Base-by-base conservation (phyloP, 192 early-diverging fungal genomes). In the Dispira simplex region DNA sequence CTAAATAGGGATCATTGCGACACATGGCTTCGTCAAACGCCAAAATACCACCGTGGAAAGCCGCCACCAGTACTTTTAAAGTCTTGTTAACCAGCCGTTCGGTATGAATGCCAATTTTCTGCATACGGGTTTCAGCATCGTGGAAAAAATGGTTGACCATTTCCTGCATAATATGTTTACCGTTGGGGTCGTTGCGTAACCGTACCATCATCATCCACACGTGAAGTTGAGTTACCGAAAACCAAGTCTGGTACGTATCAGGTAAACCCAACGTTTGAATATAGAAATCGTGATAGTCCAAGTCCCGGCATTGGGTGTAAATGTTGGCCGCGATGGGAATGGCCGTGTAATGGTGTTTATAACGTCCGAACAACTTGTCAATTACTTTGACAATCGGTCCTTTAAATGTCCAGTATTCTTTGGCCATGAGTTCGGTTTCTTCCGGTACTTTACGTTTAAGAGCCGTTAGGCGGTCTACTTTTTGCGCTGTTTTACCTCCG, bases 211-310 rank as follows among this genome's bases (percentile, higher is more conserved):
- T 73, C 82, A 98, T 84, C 95, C 95, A 98, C 6, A 95, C 81
- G 65, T 98, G 92, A 62, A 98, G 74, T 28, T 90, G 82, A 0
- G 89, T 92, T 26, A 93, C 80, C 21, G 82, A 79, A 64, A 93
- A 98, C 95, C 95, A 98, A 0, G 93, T 90, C 72, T 95, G 91
- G 66, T 93, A 93, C 63, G 88, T 92, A 59, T 93, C 86, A 8
- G 86, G 87, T 44, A 94, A 72, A 44, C 79, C 76, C 68, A 71
- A 71, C 51, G 71, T 67, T 46, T 66, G 60, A 11, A 78, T 47
- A 69, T 71, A 78, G 47, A 78, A 78, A 39, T 65, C 67, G 3
- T 67, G 62, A 62, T 62, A 74, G 39, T 68, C 68, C 10, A 72
- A 72, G 44, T 70, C 54, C 54, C 25, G 16, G 54, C 54, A 56